phyloP scores from a whole-genome alignment of 768 basidiomycete species.

The Mycena vitilis region DNA sequence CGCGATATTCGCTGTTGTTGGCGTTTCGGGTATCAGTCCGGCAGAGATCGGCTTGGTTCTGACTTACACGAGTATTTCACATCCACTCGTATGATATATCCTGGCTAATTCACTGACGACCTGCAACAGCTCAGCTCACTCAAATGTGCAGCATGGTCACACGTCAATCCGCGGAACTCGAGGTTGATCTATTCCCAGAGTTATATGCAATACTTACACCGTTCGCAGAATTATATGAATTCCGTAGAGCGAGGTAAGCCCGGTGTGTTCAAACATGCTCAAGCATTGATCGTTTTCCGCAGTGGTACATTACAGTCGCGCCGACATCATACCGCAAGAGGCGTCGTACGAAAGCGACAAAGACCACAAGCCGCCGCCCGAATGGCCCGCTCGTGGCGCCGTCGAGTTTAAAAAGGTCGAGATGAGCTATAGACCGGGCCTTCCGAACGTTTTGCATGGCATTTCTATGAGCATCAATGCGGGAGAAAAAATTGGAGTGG shows the following conservation, averaged over 20 bases:
- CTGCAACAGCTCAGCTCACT: conserved; percentile 56
- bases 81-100: too few relatives aligned
- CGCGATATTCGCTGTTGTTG: conserved; percentile 71
- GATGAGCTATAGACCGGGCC: conserved; percentile 74
- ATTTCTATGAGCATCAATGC: conserved; percentile 68
- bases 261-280: neutral
- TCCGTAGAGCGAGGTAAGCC: conserved; percentile 66
- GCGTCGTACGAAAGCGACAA: conserved; percentile 67
- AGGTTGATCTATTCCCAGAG: conserved; percentile 50
- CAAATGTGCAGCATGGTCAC: conserved; percentile 67
- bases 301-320: conserved; percentile 68
- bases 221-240: conserved; percentile 69
- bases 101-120: conserved; percentile 7
- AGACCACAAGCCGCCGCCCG: conserved; percentile 61
- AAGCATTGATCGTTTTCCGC: conserved; percentile 1
- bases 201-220: neutral
- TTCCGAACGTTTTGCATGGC: conserved; percentile 79
- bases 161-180: conserved; percentile 73
- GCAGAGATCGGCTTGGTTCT: conserved; percentile 80
- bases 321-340: conserved; percentile 68
- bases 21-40: conserved; percentile 67
- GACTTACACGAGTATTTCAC: conserved; percentile 66
- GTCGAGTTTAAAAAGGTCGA: conserved; percentile 71
- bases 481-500: conserved; percentile 84
- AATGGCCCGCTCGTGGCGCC: conserved; percentile 74